Conservation (phyloP, 352 stramenopile species). For the Bremia lactucae region DNA sequence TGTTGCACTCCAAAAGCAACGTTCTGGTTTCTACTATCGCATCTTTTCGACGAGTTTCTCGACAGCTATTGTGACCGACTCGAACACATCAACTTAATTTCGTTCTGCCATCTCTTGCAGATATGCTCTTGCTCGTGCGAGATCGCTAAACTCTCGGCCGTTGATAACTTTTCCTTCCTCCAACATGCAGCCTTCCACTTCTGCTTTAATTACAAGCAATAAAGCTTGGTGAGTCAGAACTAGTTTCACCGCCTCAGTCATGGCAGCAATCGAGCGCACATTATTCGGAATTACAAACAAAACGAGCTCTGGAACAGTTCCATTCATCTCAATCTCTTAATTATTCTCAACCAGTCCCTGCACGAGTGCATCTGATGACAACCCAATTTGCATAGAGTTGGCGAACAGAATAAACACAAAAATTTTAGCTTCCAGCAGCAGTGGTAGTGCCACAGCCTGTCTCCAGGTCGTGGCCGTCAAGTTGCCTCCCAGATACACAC, state of each 20-base stretch:
- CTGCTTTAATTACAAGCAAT: constrained; percentile 68
- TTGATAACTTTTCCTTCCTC: constrained; percentile 36
- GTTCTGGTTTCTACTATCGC: constrained; percentile 16
- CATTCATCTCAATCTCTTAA: constrained; percentile 48
- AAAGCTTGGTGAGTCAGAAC: constrained; percentile 57
- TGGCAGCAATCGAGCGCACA: constrained; percentile 65
- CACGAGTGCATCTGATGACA: constrained; percentile 22
- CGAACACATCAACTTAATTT: constrained; percentile 65
- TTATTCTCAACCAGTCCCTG: constrained; percentile 28
- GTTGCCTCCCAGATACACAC: constrained; percentile 70
- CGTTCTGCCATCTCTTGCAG: constrained; percentile 79
- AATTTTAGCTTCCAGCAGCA: constrained; percentile 59
- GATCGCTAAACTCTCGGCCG: constrained; percentile 73
- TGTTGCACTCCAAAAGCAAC: no score
- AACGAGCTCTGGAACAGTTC: constrained; percentile 64
- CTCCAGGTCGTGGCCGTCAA: constrained; percentile 63
- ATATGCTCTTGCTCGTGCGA: constrained; percentile 65
- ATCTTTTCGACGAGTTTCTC: constrained; percentile 53
- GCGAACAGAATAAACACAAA: constrained; percentile 66
- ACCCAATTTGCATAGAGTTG: constrained; percentile 58
- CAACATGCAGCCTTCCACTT: constrained; percentile 48
- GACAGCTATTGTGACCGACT: constrained; percentile 49
- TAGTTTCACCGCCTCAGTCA: constrained; percentile 75
- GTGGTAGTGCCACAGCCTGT: constrained; percentile 57
- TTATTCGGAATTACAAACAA: constrained; percentile 73